Conservation (phyloP, 2,329 filamentous ascomycete species). For the Exophiala viscosa region DNA sequence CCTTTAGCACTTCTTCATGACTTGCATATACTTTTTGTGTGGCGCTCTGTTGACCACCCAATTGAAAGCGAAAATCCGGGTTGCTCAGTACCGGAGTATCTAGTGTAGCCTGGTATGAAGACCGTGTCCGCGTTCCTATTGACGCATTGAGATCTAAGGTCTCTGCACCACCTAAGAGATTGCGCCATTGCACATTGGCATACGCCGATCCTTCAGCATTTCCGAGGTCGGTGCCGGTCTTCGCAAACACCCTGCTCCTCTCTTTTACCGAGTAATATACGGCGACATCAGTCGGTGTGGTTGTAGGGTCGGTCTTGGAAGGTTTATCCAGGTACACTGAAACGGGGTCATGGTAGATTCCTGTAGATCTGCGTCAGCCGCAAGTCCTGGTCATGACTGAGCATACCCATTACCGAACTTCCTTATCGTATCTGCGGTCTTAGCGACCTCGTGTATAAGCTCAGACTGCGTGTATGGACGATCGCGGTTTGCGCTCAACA, state of each 20-base stretch:
- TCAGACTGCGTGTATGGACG: conserved; percentile 73
- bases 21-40: conserved; percentile 90
- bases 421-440: conserved; percentile 68
- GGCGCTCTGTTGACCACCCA: conserved; percentile 77
- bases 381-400: background rate
- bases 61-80: conserved; percentile 71
- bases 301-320: conserved; percentile 62
- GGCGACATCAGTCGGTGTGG: conserved; percentile 73
- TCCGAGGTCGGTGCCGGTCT: conserved; percentile 91
- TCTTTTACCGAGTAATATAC: conserved; percentile 75
- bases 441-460: conserved; percentile 68
- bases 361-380: conserved; percentile 42
- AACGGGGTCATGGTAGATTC: conserved; percentile 82
- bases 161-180: conserved; percentile 92
- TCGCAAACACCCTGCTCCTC: conserved; percentile 77
- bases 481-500: conserved; percentile 66
- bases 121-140: conserved; percentile 82
- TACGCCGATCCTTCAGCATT: conserved; percentile 94
- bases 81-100: conserved; percentile 79
- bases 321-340: conserved; percentile 78
- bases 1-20: conserved; percentile 83
- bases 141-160: conserved; percentile 82
- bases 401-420: conserved; percentile 63
- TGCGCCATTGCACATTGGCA: conserved; percentile 79
- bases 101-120: conserved; percentile 83